Percentiles rank a stretch among this genome's conserved stretches.
These are phyloP conservation scores for Linnemannia hyalina DNA, from an alignment of 192 early-diverging fungal species.

Conservation along the genomic window DNA sequence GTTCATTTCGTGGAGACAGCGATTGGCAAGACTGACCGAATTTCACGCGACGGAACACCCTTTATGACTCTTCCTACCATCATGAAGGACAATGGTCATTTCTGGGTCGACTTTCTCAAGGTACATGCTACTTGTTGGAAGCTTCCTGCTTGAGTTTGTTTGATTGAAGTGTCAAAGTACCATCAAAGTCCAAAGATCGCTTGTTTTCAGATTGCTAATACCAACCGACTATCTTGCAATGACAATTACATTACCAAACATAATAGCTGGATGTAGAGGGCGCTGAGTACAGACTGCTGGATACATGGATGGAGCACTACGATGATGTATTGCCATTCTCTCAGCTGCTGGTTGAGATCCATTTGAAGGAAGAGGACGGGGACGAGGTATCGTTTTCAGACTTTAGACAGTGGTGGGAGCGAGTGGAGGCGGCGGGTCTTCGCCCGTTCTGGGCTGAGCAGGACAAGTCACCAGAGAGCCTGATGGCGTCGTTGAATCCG, in stretches of 20 bases:
- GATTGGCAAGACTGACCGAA: neutral
- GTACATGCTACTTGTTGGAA: neutral
- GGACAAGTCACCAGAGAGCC: neutral
- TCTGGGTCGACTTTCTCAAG: slow-evolving; percentile 31
- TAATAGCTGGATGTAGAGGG: slow-evolving; percentile 21
- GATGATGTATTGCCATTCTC: slow-evolving; percentile 10
- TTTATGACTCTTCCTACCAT: slow-evolving; percentile 11
- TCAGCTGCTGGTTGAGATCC: slow-evolving; percentile 16
- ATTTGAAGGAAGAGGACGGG: neutral
- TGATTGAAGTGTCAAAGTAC: no score
- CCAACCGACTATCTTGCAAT: neutral
- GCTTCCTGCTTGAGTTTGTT: no score
- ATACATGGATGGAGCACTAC: neutral
- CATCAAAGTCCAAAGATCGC: no score
- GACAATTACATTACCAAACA: neutral
- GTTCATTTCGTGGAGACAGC: slow-evolving; percentile 20
- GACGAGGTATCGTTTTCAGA: neutral
- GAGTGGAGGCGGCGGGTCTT: slow-evolving; percentile 3
- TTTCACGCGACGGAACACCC: neutral
- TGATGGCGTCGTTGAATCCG: neutral
- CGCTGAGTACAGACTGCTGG: slow-evolving; percentile 4
- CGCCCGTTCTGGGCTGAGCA: slow-evolving; percentile 25
- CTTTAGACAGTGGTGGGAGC: slow-evolving; percentile 12
- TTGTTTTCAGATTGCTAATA: neutral
- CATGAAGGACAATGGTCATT: slow-evolving; percentile 19